phyloP scores from a whole-genome alignment of 1,284 basidiomycete genomes.

The Schizopora paradoxa region DNA sequence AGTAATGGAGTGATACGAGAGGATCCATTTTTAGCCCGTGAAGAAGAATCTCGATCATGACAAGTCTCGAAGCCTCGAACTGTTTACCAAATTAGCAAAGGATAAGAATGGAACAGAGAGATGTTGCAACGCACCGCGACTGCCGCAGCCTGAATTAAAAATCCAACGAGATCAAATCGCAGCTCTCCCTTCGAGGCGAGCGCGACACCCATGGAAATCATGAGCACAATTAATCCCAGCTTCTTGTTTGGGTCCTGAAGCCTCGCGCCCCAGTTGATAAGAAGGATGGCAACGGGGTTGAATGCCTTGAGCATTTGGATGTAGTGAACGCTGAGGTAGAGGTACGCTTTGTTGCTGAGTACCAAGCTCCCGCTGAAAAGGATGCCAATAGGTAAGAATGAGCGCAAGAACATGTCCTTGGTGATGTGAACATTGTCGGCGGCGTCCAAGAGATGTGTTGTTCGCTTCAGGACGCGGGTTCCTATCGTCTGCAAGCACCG shows the following conservation, averaged over 20 bases:
- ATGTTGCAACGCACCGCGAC: conserved; percentile 50
- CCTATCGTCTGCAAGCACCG: conserved; percentile 77
- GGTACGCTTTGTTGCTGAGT: conserved; percentile 91
- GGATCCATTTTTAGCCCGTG: conserved; percentile 98
- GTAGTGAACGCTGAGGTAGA: conserved; percentile 87
- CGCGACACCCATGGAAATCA: conserved; percentile 90
- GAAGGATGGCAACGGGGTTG: conserved; percentile 91
- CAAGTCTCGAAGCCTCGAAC: conserved; percentile 88
- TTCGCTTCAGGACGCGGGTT: conserved; percentile 84
- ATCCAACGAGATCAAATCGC: conserved; percentile 81
- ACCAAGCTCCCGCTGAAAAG: conserved; percentile 92
- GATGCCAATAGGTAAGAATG: conserved; percentile 90
- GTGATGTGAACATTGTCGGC: conserved; percentile 85
- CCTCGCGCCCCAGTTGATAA: conserved; percentile 89
- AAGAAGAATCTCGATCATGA: conserved; percentile 94
- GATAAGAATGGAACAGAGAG: conserved; percentile 8
- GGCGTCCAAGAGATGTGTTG: conserved; percentile 86
- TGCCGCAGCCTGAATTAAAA: conserved; percentile 80
- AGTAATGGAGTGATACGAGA: conserved; percentile 92
- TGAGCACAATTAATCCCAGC: conserved; percentile 79
- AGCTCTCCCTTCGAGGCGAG: conserved; percentile 86
- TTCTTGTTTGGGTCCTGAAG: conserved; percentile 84
- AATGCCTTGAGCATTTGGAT: conserved; percentile 99
- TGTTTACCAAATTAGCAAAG: conserved; percentile 25
- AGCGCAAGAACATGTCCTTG: conserved; percentile 75